These are phyloP conservation scores for Botryosphaeria agaves DNA, from an alignment of 2,329 filamentous ascomycete species.

Conservation along the genomic window DNA sequence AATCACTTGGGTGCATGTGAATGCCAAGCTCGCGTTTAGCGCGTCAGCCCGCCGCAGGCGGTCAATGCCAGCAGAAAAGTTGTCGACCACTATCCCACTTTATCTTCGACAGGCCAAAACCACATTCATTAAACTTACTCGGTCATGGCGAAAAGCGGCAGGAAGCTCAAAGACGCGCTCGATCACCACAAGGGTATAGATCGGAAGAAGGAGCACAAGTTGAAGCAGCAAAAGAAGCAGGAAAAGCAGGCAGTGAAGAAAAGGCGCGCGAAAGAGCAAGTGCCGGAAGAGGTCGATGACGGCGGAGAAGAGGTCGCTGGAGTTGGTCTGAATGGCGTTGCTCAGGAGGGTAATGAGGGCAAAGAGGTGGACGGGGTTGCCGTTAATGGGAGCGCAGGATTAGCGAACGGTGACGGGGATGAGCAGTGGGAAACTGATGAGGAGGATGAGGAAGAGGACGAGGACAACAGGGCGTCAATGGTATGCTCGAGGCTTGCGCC, in stretches of 20 bases:
- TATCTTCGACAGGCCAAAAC: no score
- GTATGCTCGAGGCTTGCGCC: constrained; percentile 2
- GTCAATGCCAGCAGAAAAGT: no score
- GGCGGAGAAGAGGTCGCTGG: constrained; percentile 7
- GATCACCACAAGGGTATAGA: constrained; percentile 44
- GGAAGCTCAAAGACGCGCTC: constrained; percentile 40
- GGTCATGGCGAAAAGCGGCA: no score
- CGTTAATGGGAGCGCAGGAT: constrained; percentile 14
- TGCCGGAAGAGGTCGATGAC: constrained; percentile 5
- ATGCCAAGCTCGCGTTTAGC: no score
- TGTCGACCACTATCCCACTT: no score
- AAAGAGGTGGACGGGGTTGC: constrained; percentile 11
- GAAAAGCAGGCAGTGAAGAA: constrained; percentile 34
- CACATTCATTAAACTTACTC: no score
- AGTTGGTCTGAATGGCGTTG: constrained; percentile 3
- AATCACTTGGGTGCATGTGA: no score
- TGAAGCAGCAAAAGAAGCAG: constrained; percentile 41
- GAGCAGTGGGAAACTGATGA: constrained; percentile 13
- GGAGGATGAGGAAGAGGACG: constrained; percentile 21
- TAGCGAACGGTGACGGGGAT: constrained; percentile 10
- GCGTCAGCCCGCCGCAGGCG: no score
- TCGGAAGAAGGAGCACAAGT: constrained; percentile 51
- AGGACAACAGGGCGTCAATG: constrained; percentile 5
- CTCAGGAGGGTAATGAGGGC: constrained; percentile 4
- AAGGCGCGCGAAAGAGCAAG: constrained; percentile 7